Percentiles rank a stretch among this genome's conserved stretches.
These are phyloP conservation scores for Dipodascus geniculatus DNA, from an alignment of 805 yeast species.

Conservation along the genomic window DNA sequence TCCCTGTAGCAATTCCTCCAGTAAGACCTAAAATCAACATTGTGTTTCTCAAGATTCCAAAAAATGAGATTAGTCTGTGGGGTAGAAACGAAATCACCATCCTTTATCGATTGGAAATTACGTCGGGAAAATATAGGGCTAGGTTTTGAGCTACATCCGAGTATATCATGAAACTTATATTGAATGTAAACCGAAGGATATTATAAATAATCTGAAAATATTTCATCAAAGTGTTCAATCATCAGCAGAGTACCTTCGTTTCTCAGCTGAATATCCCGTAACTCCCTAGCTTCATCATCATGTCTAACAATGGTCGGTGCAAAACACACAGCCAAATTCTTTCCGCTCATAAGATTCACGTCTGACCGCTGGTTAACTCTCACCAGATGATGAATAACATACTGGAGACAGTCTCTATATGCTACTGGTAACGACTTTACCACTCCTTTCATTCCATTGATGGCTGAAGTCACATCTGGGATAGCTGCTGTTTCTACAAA, in stretches of 20 bases:
- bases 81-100: neutral
- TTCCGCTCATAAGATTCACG: constrained; percentile 68
- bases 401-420: constrained; percentile 45
- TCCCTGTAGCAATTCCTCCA: constrained; percentile 97
- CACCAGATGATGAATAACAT: constrained; percentile 53
- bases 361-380: constrained; percentile 41
- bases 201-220: constrained; percentile 6
- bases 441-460: constrained; percentile 36
- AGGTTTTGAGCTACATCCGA: neutral
- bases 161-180: neutral
- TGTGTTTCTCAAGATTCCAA: neutral
- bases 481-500: constrained; percentile 42
- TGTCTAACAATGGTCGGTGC: constrained; percentile 88
- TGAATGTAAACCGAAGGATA: neutral
- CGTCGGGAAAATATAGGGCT: neutral
- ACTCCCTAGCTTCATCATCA: constrained; percentile 65
- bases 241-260: constrained; percentile 70
- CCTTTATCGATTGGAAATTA: neutral
- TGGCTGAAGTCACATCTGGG: constrained; percentile 24
- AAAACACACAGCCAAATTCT: constrained; percentile 81
- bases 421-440: constrained; percentile 50
- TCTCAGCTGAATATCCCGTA: constrained; percentile 71
- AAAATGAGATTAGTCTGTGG: neutral
- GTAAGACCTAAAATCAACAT: constrained; percentile 94
- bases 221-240: constrained; percentile 20